These are phyloP conservation scores for Cucumis hystrix DNA, from an alignment of 306 rosid genomes.

Conservation along the genomic window DNA sequence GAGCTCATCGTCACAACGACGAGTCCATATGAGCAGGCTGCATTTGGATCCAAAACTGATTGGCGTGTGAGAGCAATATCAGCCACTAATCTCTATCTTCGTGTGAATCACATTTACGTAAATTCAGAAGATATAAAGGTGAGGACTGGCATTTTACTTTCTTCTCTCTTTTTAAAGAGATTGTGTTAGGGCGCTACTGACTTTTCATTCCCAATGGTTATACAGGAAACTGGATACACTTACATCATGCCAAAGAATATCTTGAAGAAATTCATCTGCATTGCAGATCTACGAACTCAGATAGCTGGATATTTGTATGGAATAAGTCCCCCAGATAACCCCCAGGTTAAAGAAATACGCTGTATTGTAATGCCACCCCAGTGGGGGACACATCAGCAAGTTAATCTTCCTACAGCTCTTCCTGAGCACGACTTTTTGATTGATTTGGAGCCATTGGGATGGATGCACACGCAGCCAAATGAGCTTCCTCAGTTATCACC, in stretches of 20 bases:
- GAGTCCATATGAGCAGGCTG: constrained; percentile 94
- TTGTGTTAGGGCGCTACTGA: not conserved
- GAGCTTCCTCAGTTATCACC: constrained; percentile 98
- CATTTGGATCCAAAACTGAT: constrained; percentile 90
- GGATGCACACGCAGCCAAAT: constrained; percentile 99
- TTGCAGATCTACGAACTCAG: constrained; percentile 96
- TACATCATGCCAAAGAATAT: constrained; percentile 98
- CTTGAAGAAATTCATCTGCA: constrained; percentile 90
- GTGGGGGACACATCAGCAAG: constrained; percentile 98
- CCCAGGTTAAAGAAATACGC: constrained; percentile 95
- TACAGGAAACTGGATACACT: constrained; percentile 99
- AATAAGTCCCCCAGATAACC: constrained; percentile 93
- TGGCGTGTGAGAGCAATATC: constrained; percentile 99
- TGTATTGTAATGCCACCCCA: constrained; percentile 97
- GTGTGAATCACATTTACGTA: constrained; percentile 95
- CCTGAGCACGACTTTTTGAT: constrained; percentile 96
- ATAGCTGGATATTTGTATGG: constrained; percentile 94
- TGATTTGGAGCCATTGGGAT: constrained; percentile 96
- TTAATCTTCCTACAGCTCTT: constrained; percentile 83
- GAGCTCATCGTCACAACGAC: constrained; percentile 92
- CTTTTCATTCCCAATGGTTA: not conserved
- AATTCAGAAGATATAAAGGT: constrained; percentile 98
- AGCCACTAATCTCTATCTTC: constrained; percentile 88
- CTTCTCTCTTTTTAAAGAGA: not conserved
- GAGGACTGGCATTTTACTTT: not conserved